Conservation (phyloP, 192 early-diverging fungal genomes). For the Dimargaris verticillata region DNA sequence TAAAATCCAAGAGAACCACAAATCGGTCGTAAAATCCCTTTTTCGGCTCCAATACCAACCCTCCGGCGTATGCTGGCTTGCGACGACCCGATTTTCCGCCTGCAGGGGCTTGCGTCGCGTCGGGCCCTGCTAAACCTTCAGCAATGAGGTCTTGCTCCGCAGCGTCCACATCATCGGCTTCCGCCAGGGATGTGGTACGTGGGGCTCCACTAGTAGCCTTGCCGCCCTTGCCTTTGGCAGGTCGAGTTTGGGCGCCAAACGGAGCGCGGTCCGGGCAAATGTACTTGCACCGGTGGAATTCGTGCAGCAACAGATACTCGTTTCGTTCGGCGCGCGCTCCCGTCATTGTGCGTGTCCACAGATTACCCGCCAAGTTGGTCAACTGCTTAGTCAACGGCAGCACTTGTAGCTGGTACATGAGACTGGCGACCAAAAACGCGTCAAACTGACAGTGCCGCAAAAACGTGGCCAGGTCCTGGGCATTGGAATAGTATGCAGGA, state of each 20-base stretch:
- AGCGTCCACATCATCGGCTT: slow-evolving; percentile 12
- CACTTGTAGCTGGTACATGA: slow-evolving; percentile 83
- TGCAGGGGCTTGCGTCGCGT: slow-evolving; percentile 7
- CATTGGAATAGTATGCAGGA: slow-evolving; percentile 43
- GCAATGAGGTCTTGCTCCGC: slow-evolving; percentile 16
- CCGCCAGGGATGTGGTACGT: slow-evolving; percentile 7
- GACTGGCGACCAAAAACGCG: slow-evolving; percentile 50
- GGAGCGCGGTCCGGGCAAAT: slow-evolving; percentile 77
- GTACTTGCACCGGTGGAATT: slow-evolving; percentile 82
- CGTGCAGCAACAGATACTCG: slow-evolving; percentile 87
- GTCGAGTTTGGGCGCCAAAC: slow-evolving; percentile 16
- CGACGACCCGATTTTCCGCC: slow-evolving; percentile 31
- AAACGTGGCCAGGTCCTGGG: slow-evolving; percentile 44
- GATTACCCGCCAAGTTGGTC: slow-evolving; percentile 83
- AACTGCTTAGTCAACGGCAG: slow-evolving; percentile 84
- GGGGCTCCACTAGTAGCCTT: slow-evolving; percentile 17
- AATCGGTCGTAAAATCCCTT: slow-evolving; percentile 92
- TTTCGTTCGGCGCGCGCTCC: slow-evolving; percentile 88
- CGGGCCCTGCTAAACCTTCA: slow-evolving; percentile 11
- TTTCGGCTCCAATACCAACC: slow-evolving; percentile 93
- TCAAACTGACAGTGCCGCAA: slow-evolving; percentile 71
- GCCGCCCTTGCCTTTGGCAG: slow-evolving; percentile 11
- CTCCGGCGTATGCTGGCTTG: slow-evolving; percentile 87
- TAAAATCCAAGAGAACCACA: slow-evolving; percentile 93
- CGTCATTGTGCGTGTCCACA: slow-evolving; percentile 81